Percentiles rank a stretch among this genome's conserved stretches.
Conservation (phyloP, 2,329 filamentous ascomycete species). For the Diaporthe vexans region DNA sequence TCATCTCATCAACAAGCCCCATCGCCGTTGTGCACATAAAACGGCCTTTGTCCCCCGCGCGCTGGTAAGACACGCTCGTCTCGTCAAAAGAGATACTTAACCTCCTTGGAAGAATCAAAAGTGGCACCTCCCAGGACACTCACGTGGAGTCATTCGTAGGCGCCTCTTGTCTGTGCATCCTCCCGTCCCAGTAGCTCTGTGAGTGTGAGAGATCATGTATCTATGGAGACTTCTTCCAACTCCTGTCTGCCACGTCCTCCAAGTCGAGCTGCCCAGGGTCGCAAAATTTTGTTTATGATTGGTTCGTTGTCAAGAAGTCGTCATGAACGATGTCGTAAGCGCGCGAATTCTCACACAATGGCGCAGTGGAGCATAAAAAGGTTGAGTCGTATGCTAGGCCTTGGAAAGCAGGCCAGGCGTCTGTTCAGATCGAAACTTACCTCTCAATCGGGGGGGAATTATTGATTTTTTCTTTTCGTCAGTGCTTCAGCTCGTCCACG, state of each 20-base stretch:
- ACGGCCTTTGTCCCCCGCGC: neutral
- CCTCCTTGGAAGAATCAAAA: constrained; percentile 23
- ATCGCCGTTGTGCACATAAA: constrained; percentile 6
- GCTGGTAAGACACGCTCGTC: neutral
- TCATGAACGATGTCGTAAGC: constrained; percentile 26
- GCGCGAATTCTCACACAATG: neutral
- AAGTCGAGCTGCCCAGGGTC: constrained; percentile 16
- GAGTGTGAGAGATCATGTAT: neutral
- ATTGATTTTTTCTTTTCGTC: neutral
- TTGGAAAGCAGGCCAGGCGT: constrained; percentile 9
- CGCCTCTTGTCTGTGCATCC: neutral
- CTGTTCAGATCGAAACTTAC: constrained; percentile 35
- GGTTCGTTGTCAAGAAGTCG: neutral
- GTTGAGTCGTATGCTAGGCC: neutral
- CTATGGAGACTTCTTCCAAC: neutral
- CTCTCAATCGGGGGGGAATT: constrained; percentile 15
- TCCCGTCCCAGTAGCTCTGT: neutral
- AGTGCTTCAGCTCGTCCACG: constrained; percentile 33
- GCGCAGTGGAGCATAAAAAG: constrained; percentile 14
- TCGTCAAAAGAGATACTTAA: constrained; percentile 34
- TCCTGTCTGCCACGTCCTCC: constrained; percentile 8
- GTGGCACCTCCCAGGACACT: neutral
- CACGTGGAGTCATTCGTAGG: neutral
- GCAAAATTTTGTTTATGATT: constrained; percentile 31
- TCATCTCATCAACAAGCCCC: constrained; percentile 5